Evolutionary conservation across 768 basidiomycete genomes (phyloP), one percentile per base, ranked within the genome.

Genomic region (Cubamyces lactineus): DNA sequence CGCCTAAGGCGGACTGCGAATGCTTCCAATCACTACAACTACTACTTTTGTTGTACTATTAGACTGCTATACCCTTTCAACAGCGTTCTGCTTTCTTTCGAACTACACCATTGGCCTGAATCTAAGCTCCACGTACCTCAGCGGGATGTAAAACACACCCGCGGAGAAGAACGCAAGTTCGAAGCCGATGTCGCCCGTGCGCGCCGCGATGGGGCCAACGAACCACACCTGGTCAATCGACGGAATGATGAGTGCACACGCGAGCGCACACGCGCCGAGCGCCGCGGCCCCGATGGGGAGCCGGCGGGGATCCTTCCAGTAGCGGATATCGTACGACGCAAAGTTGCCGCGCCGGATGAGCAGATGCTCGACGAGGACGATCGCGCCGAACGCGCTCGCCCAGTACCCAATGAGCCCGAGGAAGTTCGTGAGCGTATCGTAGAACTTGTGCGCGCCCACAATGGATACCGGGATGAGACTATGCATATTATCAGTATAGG

Each of bases 171-270:
- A 83, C 0, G 87, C 87, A 16, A 86, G 72, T 61, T 88, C 78
- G 41, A 92, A 82, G 2, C 88, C 91, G 54, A 92, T 84, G 71
- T 92, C 91, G 2, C 91, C 91, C 12, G 86, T 79, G 8, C 68
- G 75, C 39, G 70, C 66, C 3, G 88, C 89, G 19, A 92, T 85
- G 0, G 89, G 89, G 0, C 91, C 91, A 3, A 75, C 73, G 69
- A 84, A 92, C 84, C 86, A 91, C 15, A 77, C 82, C 67, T 93
- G 89, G 59, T 82, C 76, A 84, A 92, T 92, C 52, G 78, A 84
- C 5, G 87, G 85, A 5, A 91, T 75, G 23, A 86, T 74, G 21
- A 90, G 76, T 7, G 75, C 83, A 56, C 85, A 85, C 2, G 85
- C 77, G 13, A 82, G 75, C 0, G 77, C 57, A 51, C 79, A 78